These are phyloP conservation scores for Neodidymelliopsis sp. DNA, from an alignment of 2,329 filamentous ascomycete species.

Conservation along the genomic window DNA sequence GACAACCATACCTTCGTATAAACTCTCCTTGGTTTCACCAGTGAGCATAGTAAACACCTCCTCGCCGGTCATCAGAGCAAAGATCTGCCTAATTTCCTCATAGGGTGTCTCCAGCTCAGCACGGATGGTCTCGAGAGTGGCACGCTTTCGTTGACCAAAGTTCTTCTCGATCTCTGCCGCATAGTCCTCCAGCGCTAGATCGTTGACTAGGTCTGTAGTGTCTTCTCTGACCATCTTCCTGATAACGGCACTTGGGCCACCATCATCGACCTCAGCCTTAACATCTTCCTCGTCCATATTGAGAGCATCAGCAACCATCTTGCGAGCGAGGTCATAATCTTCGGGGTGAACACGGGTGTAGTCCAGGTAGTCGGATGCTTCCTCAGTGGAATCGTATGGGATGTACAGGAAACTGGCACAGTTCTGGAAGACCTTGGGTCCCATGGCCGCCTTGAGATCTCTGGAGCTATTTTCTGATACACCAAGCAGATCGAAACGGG, in stretches of 20 bases:
- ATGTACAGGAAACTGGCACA: conserved; percentile 95
- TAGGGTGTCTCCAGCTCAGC: conserved; percentile 92
- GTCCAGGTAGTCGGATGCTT: conserved; percentile 88
- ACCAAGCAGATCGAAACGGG: conserved; percentile 86
- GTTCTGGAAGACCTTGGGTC: conserved; percentile 92
- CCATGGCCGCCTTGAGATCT: conserved; percentile 62
- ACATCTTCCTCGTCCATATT: conserved; percentile 98
- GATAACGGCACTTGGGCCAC: conserved; percentile 87
- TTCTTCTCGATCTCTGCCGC: conserved; percentile 93
- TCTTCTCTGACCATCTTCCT: conserved; percentile 95
- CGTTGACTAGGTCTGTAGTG: conserved; percentile 92
- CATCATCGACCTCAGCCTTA: conserved; percentile 90
- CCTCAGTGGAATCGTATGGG: conserved; percentile 82
- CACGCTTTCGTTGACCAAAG: conserved; percentile 92
- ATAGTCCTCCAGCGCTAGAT: conserved; percentile 95
- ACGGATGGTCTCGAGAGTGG: conserved; percentile 94
- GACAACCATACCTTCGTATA: conserved; percentile 90
- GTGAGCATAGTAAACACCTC: conserved; percentile 97
- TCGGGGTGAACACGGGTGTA: conserved; percentile 97
- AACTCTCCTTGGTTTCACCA: conserved; percentile 84
- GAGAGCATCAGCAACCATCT: conserved; percentile 97
- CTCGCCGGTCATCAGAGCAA: conserved; percentile 71
- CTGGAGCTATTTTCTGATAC: conserved; percentile 74
- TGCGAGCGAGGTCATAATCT: conserved; percentile 96
- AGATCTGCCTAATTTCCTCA: conserved; percentile 88